Base-by-base conservation (phyloP, 2,329 filamentous ascomycete species). In the Lasiodiplodia theobromae region DNA sequence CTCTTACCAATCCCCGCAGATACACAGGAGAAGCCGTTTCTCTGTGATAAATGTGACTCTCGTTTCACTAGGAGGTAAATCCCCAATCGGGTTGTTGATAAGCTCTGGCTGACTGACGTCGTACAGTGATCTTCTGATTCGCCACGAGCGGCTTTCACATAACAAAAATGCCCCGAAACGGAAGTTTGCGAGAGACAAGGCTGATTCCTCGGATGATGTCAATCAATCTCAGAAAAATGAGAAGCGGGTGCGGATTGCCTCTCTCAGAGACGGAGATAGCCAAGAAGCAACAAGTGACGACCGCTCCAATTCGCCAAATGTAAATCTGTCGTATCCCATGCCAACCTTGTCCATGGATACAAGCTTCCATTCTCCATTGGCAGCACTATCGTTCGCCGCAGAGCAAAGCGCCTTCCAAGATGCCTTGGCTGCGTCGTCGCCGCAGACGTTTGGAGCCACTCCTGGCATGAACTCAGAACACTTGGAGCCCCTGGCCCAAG, bases 1-100 rank as follows among this genome's bases (percentile, higher is more conserved):
- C 38, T 65, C 71, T 76, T 25, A 76, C 67, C 18, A 34, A 52
- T 5, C 21, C 44, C n/a, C 44, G 65, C 53, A 77, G 78, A 82
- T 71, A 81, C 78, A 53, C 77, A 79, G 31, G 76, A 81, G 69
- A 81, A 81, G 71, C 80, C 80, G 8, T 82, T 81, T 72, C 72
- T 74, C 51, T 82, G 80, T 70, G 70, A 73, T 49, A 75, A 78
- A 69, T 82, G 80, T 71, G 79, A 80, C 52, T 79, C 79, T 70
- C 79, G 78, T 11, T 82, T 82, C 71, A 80, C 79, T 11, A 74
- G 80, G 72, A 81, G 79, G 79, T 80, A 79, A 72, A 34, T 12
- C 37, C 31, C n/a, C 25, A 38, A 21, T 14, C 0, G 14, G n/a
- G 14, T 10, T 1, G 3, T 2, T 37, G 16, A 16, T 5, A 11